Conservation (phyloP, 371 early-diverging fungal species). For the Rhizopus sp. region DNA sequence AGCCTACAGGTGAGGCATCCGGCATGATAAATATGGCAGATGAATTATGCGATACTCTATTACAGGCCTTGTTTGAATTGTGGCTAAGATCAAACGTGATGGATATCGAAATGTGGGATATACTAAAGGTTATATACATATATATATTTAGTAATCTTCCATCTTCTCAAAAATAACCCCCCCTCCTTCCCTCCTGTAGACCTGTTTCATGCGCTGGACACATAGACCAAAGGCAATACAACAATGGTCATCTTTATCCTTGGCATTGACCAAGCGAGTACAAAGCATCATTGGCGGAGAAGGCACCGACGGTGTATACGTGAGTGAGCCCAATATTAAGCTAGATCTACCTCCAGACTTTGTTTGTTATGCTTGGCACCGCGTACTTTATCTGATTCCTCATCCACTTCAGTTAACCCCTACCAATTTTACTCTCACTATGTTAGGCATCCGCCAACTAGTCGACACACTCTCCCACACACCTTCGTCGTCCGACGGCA, state of each 20-base stretch:
- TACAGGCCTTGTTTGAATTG: constrained; percentile 68
- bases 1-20: constrained; percentile 42
- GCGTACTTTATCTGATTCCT: constrained; percentile 66
- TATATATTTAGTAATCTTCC: neutral
- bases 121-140: constrained; percentile 45
- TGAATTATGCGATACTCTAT: constrained; percentile 71
- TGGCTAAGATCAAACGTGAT: constrained; percentile 71
- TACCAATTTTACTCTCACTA: constrained; percentile 66
- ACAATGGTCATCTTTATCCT: constrained; percentile 69
- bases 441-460: constrained; percentile 66
- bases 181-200: constrained; percentile 14
- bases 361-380: constrained; percentile 74
- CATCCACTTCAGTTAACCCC: constrained; percentile 64
- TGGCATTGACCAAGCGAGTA: constrained; percentile 64
- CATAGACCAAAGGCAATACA: constrained; percentile 69
- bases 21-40: constrained; percentile 70
- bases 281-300: constrained; percentile 66
- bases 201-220: constrained; percentile 69
- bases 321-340: constrained; percentile 59
- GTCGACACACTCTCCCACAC: constrained; percentile 51
- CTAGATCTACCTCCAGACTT: constrained; percentile 68
- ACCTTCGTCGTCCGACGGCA: constrained; percentile 56
- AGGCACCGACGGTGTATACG: constrained; percentile 53
- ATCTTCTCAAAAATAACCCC: neutral
- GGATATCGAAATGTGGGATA: constrained; percentile 76